Percentiles rank a stretch among this genome's conserved stretches.
Evolutionary conservation across 2,329 filamentous ascomycete species (phyloP).

Genomic region (Mollisiaceae sp.): DNA sequence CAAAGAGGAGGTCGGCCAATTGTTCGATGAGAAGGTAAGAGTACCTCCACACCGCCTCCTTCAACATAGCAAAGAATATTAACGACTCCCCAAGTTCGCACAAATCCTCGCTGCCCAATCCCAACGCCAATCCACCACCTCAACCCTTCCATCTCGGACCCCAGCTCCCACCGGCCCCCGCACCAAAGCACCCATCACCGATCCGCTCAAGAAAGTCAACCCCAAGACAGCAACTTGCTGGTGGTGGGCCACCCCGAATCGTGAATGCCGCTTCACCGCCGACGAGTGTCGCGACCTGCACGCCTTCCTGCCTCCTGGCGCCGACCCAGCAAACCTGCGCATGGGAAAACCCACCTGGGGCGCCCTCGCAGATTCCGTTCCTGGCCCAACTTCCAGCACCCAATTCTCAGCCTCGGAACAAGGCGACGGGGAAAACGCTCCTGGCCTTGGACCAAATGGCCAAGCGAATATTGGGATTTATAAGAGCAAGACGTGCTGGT

Average conservation of each 20-base stretch:
- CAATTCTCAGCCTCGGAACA: background rate
- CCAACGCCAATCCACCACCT: background rate
- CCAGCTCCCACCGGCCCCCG: background rate
- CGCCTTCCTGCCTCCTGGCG: conserved; percentile 15
- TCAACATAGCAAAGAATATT: background rate
- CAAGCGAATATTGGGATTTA: background rate
- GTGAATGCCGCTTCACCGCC: conserved; percentile 35
- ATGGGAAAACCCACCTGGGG: conserved; percentile 36
- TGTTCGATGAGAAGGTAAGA: conserved; percentile 32
- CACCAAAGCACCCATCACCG: conserved; percentile 17
- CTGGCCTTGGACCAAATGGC: background rate
- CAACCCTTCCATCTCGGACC: background rate
- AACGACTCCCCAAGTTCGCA: conserved; percentile 11
- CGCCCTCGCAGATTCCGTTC: conserved; percentile 25
- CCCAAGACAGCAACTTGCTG: conserved; percentile 35
- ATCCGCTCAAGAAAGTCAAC: conserved; percentile 22
- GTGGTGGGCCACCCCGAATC: conserved; percentile 26
- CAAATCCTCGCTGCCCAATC: conserved; percentile 25
- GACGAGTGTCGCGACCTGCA: conserved; percentile 39
- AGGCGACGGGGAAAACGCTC: background rate
- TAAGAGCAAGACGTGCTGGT: conserved; percentile 28
- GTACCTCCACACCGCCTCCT: background rate
- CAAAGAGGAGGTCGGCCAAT: conserved; percentile 23
- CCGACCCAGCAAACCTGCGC: conserved; percentile 23
- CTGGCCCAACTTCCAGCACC: conserved; percentile 1